phyloP scores from a whole-genome alignment of 2,329 filamentous ascomycete genomes.

The Bipolaris gigantea region DNA sequence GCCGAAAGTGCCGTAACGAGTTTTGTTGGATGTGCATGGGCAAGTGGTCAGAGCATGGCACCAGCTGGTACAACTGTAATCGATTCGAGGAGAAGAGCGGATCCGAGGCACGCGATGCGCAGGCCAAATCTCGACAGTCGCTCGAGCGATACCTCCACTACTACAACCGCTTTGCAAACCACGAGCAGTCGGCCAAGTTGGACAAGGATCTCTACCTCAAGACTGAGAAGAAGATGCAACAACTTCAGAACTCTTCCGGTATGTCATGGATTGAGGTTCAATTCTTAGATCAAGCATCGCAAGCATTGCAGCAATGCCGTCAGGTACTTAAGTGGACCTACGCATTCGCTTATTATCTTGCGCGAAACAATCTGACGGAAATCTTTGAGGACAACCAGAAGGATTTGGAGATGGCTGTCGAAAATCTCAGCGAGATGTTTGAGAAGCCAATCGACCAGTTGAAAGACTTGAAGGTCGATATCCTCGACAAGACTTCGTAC shows the following conservation, averaged over 20 bases:
- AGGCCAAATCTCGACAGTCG: conserved; percentile 86
- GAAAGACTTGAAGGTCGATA: conserved; percentile 86
- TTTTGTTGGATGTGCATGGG: conserved; percentile 99
- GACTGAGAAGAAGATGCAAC: conserved; percentile 99
- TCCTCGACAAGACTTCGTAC: conserved; percentile 97
- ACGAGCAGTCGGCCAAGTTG: conserved; percentile 94
- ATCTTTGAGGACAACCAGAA: conserved; percentile 99
- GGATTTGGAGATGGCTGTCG: conserved; percentile 94
- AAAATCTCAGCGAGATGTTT: conserved; percentile 98
- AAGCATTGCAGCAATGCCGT: conserved; percentile 93
- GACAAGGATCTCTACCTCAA: conserved; percentile 96
- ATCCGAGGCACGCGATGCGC: conserved; percentile 83
- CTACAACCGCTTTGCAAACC: conserved; percentile 98
- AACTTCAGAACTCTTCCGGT: conserved; percentile 87
- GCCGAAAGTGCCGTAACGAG: conserved; percentile 90
- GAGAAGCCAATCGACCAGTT: conserved; percentile 93
- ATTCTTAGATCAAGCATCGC: conserved; percentile 89
- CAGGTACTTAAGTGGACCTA: conserved; percentile 99
- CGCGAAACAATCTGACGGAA: conserved; percentile 89
- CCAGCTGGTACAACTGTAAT: conserved; percentile 99
- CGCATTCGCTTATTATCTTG: conserved; percentile 97
- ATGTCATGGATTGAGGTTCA: conserved; percentile 99
- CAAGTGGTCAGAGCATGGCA: conserved; percentile 96
- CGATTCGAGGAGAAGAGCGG: conserved; percentile 96
- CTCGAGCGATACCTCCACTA: conserved; percentile 97